Evolutionary conservation across 23 red algal species (phyloP), one percentile per base, ranked within the genome.

Genomic region (Gracilaria gracilis): DNA sequence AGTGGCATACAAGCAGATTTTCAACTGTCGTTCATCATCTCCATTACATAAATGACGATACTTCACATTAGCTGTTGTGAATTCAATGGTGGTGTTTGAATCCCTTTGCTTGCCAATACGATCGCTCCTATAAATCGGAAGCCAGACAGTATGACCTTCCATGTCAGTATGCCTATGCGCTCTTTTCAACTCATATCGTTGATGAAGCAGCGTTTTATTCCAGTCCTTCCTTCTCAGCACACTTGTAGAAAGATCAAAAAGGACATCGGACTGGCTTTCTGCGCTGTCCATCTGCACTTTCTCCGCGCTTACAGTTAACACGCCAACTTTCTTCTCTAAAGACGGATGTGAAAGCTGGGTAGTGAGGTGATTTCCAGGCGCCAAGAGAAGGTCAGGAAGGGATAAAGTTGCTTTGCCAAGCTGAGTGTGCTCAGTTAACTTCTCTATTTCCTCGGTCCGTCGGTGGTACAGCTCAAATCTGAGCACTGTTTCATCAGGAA

Each of bases 21-120:
- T 73, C 64, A 92, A 9, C 27, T 51, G 23, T 27, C 89, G 9
- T 61, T 83, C 89, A 24, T 92, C 89, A 50, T 92, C 89, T 4
- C 79, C 89, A 62, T 92, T 92, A 35, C 89, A 92, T 33, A 92
- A 33, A 49, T 92, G 89, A 29, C 89, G 89, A 54, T 92, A 75
- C 38, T 73, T 84, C 9, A 92, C 17, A 34, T 61, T 58, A 1
- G 49, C 53, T 20, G 69, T 61, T 2, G 59, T 77, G 53, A 92
- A 92, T 39, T 92, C 89, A 38, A 92, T 72, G 29, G 66, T 62
- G 34, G 89, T 57, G 23, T 73, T 84, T 11, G 78, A 83, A 42
- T 92, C 67, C 19, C 64, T 50, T 24, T 92, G 89, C 32, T 78
- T 92, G 33, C 34, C 73, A 35, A 92, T 83, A 12, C 89, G 78